Evolutionary conservation across 2,329 filamentous ascomycete species (phyloP), one percentile per base, ranked within the genome.

Genomic region (Penicillium sp.): DNA sequence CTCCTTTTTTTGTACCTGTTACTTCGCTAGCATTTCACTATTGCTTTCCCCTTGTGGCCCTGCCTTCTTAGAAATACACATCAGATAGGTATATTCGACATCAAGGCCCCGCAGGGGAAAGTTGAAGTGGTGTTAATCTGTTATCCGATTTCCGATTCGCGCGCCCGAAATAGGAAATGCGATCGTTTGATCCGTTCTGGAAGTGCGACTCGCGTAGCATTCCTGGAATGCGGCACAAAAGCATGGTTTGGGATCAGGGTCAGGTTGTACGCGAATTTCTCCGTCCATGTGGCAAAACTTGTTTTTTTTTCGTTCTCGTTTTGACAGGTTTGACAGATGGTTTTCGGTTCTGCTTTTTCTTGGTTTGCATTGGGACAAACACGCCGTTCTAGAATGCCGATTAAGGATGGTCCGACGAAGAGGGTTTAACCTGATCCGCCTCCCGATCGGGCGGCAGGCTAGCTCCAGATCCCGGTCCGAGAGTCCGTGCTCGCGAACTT

Each of bases 261-360:
- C 44, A 22, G 48, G 22, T 41, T 22, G 43, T 53, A 46, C 38
- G 46, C 38, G 11, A 47, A 52, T 50, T 30, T 44, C 47, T 53
- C 55, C 47, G 49, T 47, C 55, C 55, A 55, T 55, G 55, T 55
- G 53, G 50, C 38, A 18, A 10, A n/a, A n/a, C n/a, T n/a, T n/a
- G n/a, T n/a, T n/a, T n/a, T n/a, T n/a, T n/a, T n/a, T n/a, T n/a
- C 24, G 9, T 27, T 36, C 33, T 38, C 9, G n/a, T 16, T 36
- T 30, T 30, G 27, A 11, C 9, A 28, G 27, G 27, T 10, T 22
- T 22, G 27, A 11, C 28, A 14, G 3, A 4, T 20, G 22, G 3
- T 31, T 16, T 35, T 44, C 35, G 11, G 2, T 46, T 42, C 39
- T 31, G n/a, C 25, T 18, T 27, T 25, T 48, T 44, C 33, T 20